phyloP scores from a whole-genome alignment of 2,329 filamentous ascomycete genomes.

The Myriosclerotinia duriaeana region DNA sequence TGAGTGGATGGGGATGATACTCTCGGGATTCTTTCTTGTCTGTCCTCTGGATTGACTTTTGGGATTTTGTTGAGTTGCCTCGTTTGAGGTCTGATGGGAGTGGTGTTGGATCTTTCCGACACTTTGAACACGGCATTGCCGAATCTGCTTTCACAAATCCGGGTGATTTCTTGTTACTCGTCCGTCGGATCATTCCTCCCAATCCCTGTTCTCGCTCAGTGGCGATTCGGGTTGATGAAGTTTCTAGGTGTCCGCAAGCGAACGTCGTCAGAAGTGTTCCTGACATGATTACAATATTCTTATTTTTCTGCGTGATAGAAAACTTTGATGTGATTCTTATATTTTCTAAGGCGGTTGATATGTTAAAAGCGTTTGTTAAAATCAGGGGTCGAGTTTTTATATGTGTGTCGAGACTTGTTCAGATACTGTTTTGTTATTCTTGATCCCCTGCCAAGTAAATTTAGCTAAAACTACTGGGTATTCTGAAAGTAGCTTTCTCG shows the following conservation, averaged over 20 bases:
- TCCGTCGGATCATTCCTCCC: neutral
- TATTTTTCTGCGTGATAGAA: neutral
- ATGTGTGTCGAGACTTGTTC: neutral
- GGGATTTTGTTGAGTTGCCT: neutral
- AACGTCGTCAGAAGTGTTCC: neutral
- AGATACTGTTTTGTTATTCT: neutral
- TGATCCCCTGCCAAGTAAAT: fast-evolving
- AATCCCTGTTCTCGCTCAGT: neutral
- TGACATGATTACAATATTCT: neutral
- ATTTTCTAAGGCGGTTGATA: neutral
- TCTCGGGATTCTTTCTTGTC: neutral
- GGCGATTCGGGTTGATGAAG: neutral
- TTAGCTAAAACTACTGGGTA: neutral
- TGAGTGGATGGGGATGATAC: neutral
- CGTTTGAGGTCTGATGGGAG: no score
- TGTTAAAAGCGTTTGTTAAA: neutral
- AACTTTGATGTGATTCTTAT: neutral
- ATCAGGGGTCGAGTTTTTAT: neutral
- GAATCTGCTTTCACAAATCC: neutral
- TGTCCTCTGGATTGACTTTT: neutral
- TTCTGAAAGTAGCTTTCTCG: neutral
- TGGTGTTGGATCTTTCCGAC: neutral
- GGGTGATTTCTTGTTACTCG: neutral
- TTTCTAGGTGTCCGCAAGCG: constrained; percentile 13
- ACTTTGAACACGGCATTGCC: neutral